Evolutionary conservation across 2,329 filamentous ascomycete species (phyloP), one percentile per base, ranked within the genome.

Genomic region (Ophiostoma montium): DNA sequence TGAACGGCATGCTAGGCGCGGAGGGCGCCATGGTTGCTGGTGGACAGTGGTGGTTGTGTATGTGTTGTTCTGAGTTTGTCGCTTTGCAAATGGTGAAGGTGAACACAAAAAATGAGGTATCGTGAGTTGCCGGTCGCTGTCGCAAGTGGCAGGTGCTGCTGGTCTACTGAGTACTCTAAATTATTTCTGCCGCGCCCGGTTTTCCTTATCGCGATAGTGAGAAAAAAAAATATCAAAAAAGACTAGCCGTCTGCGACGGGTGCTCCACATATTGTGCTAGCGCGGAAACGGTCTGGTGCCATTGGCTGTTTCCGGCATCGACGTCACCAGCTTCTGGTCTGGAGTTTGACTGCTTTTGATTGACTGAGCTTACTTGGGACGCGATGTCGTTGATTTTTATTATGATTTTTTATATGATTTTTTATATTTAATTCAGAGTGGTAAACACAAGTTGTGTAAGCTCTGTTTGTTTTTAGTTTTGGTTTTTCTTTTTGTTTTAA

Each of bases 1-100:
- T 82, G 57, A 94, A 94, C 6, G 86, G 84, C 71, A 77, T 76
- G 53, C 68, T 69, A 50, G 67, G 64, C 58, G 70, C 69, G 56
- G 65, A 62, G 52, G 67, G 57, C 46, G 67, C 63, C 63, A 69
- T 68, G 8, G 32, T 18, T 38, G 27, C 27, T 35, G 15, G 39
- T 30, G 11, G n/a, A 9, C 7, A 2, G 12, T 19, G 21, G 38
- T 3, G 19, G 11, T 41, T 41, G 7, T 41, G 15, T n/a, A 10
- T 38, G 35, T 18, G 23, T 27, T 8, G 23, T 27, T 8, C 23
- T 27, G n/a, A n/a, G n/a, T n/a, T n/a, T n/a, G n/a, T n/a, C n/a
- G n/a, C n/a, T n/a, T n/a, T n/a, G 33, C 11, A 35, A 15, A n/a
- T 35, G n/a, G n/a, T 12, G 4, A 35, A 16, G 7, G n/a, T 5